Base-by-base conservation (phyloP, 1,139 yeast genomes). In the Eremothecium coryli region DNA sequence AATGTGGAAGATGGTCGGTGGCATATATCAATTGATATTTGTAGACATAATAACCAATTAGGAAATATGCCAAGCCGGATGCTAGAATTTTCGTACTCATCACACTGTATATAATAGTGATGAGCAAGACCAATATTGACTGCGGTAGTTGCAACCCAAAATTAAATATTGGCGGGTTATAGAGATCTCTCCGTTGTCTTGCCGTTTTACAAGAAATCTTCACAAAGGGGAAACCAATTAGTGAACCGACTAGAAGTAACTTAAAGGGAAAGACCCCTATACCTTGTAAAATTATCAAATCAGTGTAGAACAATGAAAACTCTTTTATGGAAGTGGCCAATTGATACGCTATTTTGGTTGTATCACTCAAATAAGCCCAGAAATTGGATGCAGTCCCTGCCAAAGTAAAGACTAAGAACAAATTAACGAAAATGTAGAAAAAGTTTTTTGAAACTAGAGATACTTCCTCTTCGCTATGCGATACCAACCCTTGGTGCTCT, bases 1-100 rank as follows among this genome's bases (percentile, higher is more conserved):
- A 80, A 56, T 84, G 95, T 32, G 85, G 93, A 4, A 90, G 82
- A 53, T 84, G 94, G 23, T 82, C 84, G 64, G 79, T 76, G 0
- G 88, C 75, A 54, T 79, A 84, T 43, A 84, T 64, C 41, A 82
- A 63, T 58, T 82, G 93, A 53, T 82, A 84, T 58, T 84, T 84
- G 67, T 75, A 81, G 5, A 82, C 86, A 49, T 74, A 76, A 52
- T 73, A 82, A 0, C 94, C 94, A 37, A 80, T 60, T 13, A 77
- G 54, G 50, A 84, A 84, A 55, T 84, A 84, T 1, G 76, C 65
- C 38, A 81, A 61, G 2, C 93, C 93, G 24, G 86, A 78, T 8
- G 76, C 65, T 35, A 84, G 61, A 37, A 84, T 80, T 52, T 81
- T 79, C 17, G 88, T 75, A 16, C 88, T 76, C 64, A 84, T 72